Conservation (phyloP, 371 early-diverging fungal genomes). For the Rhizopus arrhizus region DNA sequence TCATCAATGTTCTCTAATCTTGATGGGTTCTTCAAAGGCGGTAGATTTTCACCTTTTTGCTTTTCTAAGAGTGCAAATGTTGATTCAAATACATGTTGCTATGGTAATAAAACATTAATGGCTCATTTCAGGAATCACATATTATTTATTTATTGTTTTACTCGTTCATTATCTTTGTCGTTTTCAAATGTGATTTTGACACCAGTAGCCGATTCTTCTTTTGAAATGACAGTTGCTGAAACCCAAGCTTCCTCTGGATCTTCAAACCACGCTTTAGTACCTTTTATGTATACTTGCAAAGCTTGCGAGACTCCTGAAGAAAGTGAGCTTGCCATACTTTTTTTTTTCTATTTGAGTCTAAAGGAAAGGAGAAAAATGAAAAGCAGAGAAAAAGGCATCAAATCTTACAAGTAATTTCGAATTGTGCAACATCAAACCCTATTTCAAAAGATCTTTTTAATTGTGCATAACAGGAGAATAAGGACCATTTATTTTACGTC, state of each 20-base stretch:
- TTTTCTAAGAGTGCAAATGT: slow-evolving; percentile 69
- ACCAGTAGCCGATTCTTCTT: slow-evolving; percentile 55
- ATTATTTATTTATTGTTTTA: slow-evolving; percentile 19
- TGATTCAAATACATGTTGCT: slow-evolving; percentile 75
- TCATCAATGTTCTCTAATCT: slow-evolving; percentile 89
- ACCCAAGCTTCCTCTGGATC: slow-evolving; percentile 89
- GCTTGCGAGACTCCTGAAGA: slow-evolving; percentile 50
- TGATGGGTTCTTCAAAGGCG: slow-evolving; percentile 90
- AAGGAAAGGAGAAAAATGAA: not conserved
- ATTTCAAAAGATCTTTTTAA: too few relatives aligned
- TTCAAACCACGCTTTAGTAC: slow-evolving; percentile 86
- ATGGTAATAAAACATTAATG: not conserved
- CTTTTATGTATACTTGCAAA: slow-evolving; percentile 66
- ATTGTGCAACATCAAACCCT: too few relatives aligned
- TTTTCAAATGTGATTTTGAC: slow-evolving; percentile 68
- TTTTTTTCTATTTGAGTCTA: not conserved
- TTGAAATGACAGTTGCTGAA: slow-evolving; percentile 64
- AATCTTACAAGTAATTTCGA: not conserved
- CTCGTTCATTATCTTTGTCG: slow-evolving; percentile 65
- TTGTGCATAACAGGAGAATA: too few relatives aligned
- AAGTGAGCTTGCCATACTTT: slow-evolving; percentile 19
- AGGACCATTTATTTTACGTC: too few relatives aligned
- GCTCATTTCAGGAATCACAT: too few relatives aligned
- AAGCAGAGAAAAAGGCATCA: slow-evolving; percentile 2
- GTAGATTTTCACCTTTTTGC: slow-evolving; percentile 68